These are phyloP conservation scores for Paecilomyces sp. DNA, from an alignment of 2,329 filamentous ascomycete genomes.

Conservation along the genomic window DNA sequence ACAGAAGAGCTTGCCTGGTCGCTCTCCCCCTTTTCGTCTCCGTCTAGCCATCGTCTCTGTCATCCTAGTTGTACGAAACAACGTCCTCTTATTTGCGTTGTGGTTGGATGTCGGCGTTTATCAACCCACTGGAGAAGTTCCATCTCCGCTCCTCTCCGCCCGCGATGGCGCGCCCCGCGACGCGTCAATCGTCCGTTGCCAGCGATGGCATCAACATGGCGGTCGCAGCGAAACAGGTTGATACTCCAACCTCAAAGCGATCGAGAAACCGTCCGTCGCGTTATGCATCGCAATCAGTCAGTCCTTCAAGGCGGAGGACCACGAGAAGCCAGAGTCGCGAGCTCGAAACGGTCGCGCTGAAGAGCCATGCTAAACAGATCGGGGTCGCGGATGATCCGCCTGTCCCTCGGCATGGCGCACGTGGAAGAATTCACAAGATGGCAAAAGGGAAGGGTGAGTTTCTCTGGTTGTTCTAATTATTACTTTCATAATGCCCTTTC, in stretches of 20 bases:
- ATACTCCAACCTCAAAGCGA: background rate
- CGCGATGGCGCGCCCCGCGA: background rate
- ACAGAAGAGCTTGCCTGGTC: background rate
- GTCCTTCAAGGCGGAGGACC: slow-evolving; percentile 13
- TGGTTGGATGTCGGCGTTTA: background rate
- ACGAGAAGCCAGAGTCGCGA: slow-evolving; percentile 35
- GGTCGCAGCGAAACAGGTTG: background rate
- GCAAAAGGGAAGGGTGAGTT: background rate
- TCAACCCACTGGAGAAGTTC: background rate
- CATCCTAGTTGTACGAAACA: background rate
- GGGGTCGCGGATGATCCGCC: background rate
- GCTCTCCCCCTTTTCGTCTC: background rate
- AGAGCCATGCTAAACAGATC: slow-evolving; percentile 1
- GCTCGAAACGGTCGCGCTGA: slow-evolving; percentile 9
- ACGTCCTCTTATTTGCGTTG: background rate
- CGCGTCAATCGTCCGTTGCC: background rate
- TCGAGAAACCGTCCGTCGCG: background rate
- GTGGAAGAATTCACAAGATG: background rate
- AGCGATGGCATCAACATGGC: background rate
- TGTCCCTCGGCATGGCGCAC: background rate
- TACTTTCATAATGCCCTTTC: background rate
- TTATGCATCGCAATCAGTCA: background rate
- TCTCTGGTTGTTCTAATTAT: background rate
- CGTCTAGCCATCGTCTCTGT: background rate
- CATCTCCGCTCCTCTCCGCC: background rate